Percentiles rank a stretch among this genome's conserved stretches.
phyloP scores from a whole-genome alignment of 345 rosid species.

The Hypericum perforatum region DNA sequence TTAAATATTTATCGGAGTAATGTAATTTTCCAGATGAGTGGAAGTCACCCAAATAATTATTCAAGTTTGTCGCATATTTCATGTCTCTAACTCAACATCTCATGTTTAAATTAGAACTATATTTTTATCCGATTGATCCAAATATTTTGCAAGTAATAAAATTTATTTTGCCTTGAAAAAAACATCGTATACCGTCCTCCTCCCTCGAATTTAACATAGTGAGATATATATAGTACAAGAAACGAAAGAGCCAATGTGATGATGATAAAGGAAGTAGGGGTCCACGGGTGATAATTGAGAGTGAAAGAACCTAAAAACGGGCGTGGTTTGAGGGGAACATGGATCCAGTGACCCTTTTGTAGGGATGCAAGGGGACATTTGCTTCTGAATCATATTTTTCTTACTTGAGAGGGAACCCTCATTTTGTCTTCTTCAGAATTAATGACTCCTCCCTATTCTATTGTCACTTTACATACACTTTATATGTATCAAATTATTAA shows the following conservation, averaged over 20 bases:
- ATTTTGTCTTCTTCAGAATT: conserved; percentile 17
- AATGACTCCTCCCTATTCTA: neutral
- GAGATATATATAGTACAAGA: neutral
- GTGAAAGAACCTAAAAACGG: conserved; percentile 14
- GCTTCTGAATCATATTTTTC: conserved; percentile 19
- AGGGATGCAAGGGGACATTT: conserved; percentile 57
- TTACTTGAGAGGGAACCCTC: conserved; percentile 14
- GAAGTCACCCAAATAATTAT: no score
- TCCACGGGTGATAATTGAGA: conserved; percentile 18
- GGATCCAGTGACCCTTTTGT: conserved; percentile 40
- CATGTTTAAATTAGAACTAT: no score
- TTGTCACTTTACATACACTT: neutral
- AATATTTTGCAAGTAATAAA: no score
- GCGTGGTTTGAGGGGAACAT: conserved; percentile 31
- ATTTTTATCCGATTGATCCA: no score
- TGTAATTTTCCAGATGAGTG: no score
- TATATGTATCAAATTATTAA: no score
- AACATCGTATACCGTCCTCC: no score
- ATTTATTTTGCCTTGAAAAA: no score
- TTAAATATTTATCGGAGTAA: no score
- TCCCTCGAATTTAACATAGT: no score
- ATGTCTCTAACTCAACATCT: no score
- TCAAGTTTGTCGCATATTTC: no score
- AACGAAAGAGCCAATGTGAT: neutral
- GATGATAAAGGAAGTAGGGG: neutral